phyloP scores from a whole-genome alignment of 2,329 filamentous ascomycete genomes.

The Botrytis medusae region DNA sequence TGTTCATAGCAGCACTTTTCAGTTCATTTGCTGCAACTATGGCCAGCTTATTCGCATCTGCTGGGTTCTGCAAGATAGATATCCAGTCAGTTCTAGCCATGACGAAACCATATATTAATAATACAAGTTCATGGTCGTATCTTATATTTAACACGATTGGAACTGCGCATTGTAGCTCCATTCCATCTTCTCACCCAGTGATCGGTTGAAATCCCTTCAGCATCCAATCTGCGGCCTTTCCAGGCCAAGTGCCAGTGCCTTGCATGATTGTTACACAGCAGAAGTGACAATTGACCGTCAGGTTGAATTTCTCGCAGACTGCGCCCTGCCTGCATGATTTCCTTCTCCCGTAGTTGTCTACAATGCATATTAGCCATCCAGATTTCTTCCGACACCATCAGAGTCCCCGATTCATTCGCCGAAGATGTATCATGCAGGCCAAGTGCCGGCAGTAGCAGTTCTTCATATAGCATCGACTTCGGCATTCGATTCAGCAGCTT shows the following conservation, averaged over 20 bases:
- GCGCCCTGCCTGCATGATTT: conserved; percentile 3
- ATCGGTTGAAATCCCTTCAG: neutral
- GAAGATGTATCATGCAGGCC: conserved; percentile 9
- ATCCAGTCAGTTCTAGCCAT: neutral
- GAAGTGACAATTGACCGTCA: conserved; percentile 9
- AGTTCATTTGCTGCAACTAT: neutral
- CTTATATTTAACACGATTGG: neutral
- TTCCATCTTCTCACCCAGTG: neutral
- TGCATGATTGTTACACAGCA: conserved; percentile 19
- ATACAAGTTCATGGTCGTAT: neutral
- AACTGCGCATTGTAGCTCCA: neutral
- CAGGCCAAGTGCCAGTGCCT: neutral
- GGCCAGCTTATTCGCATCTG: neutral
- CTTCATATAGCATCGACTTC: conserved; percentile 12
- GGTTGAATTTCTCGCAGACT: neutral
- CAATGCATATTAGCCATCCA: conserved; percentile 11
- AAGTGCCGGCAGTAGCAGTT: neutral
- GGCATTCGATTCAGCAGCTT: conserved; percentile 1
- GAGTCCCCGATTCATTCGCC: conserved; percentile 11
- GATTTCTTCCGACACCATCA: neutral
- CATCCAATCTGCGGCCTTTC: neutral
- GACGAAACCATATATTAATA: neutral
- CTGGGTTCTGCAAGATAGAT: neutral
- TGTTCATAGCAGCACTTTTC: neutral
- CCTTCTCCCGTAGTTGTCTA: neutral